Evolutionary conservation across 2,329 filamentous ascomycete genomes (phyloP).

Genomic region (Cercospora janseana): DNA sequence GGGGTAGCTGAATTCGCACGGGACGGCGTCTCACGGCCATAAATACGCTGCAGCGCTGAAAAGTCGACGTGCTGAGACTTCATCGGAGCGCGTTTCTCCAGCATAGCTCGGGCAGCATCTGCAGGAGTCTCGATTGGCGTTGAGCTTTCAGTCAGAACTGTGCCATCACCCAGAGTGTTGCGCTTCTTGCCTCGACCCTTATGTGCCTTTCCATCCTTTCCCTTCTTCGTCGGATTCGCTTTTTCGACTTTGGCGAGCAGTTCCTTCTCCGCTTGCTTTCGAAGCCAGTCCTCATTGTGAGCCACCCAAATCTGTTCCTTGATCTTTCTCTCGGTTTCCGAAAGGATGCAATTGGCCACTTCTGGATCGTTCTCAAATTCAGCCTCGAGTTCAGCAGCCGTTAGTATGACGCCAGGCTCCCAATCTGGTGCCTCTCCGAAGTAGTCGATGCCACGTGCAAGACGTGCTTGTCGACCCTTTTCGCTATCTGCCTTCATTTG

Average conservation of each 20-base stretch:
- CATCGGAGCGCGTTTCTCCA: constrained; percentile 44
- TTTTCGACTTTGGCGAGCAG: constrained; percentile 68
- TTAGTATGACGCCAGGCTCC: constrained; percentile 26
- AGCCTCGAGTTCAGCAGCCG: constrained; percentile 44
- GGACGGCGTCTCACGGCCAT: constrained; percentile 30
- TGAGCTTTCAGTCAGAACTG: constrained; percentile 43
- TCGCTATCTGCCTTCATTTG: constrained; percentile 40
- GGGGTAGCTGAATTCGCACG: constrained; percentile 22
- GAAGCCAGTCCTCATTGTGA: constrained; percentile 90
- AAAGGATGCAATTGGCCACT: constrained; percentile 74
- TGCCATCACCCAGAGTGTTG: constrained; percentile 44
- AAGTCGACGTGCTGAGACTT: constrained; percentile 50
- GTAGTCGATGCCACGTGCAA: constrained; percentile 50
- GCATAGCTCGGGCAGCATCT: constrained; percentile 47
- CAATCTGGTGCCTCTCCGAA: constrained; percentile 57
- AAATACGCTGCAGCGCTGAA: constrained; percentile 45
- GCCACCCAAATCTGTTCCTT: constrained; percentile 95
- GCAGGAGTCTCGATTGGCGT: constrained; percentile 45
- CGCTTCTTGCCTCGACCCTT: constrained; percentile 47
- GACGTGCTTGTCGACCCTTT: constrained; percentile 51
- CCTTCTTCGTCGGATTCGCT: constrained; percentile 42
- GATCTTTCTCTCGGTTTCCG: constrained; percentile 68
- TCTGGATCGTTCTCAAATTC: constrained; percentile 91
- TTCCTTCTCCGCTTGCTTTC: constrained; percentile 78
- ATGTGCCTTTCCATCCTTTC: constrained; percentile 36